Base-by-base conservation (phyloP, 169 alveolate species). In the Plasmodium sp. region DNA sequence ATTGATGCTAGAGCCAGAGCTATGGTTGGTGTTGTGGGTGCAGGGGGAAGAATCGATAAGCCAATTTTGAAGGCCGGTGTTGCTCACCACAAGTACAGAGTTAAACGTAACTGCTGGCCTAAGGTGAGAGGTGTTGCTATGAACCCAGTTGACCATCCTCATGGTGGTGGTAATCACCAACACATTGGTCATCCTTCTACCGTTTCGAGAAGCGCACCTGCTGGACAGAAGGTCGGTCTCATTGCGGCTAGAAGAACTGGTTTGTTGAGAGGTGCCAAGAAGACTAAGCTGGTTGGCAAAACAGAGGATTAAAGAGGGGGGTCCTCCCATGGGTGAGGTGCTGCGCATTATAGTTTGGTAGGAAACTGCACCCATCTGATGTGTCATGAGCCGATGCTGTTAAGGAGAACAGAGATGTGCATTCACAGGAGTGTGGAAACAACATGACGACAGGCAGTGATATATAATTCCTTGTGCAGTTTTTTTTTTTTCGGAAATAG, bases 91-190 rank as follows among this genome's bases (percentile, higher is more conserved):
- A 99, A 98, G 97, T 99, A 98, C 98, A 98, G 98, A 97, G 99
- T 98, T 75, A 99, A 99, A 98, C 97, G 99, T 94, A 99, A 99
- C 97, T 98, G 99, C 99, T 99, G 99, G 99, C 99, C 99, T 43
- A 98, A 97, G 96, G 99, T 99, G 94, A 98, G 99, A 96, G 99
- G 99, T 98, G 99, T 98, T 41, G 99, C 99, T 74, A 99, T 99
- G 99, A 99, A 99, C 99, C 99, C 99, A 72, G 99, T 99, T 56
- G 99, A 99, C 94, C 99, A 99, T 96, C 99, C 99, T 31, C 99
- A 99, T 97, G 99, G 99, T 93, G 99, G 99, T 96, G 99, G 99
- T 97, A 99, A 99, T 98, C 98, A 97, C 82, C 99, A 99, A 98
- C 99, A 99, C 97, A 98, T 99, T 83, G 99, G 99, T 92, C 99